Conservation (phyloP, 768 basidiomycete species). For the Podaxis mareebaensis region DNA sequence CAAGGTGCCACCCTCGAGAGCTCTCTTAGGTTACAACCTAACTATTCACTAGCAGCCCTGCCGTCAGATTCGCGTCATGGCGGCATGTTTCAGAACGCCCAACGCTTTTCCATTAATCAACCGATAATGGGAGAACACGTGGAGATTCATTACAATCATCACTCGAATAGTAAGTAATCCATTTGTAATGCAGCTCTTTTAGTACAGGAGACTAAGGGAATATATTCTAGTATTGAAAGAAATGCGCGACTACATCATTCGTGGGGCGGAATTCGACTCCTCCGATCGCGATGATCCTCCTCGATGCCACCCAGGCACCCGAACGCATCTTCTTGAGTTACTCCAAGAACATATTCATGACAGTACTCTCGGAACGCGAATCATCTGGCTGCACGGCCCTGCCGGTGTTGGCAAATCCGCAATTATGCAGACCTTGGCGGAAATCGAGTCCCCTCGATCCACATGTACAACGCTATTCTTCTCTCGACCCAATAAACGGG, state of each 20-base stretch:
- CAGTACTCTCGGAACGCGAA: not conserved
- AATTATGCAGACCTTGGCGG: constrained; percentile 2
- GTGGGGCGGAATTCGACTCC: not conserved
- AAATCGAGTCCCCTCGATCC: not conserved
- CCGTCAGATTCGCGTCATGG: too few species aligned
- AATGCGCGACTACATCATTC: not conserved
- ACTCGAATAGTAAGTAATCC: too few species aligned
- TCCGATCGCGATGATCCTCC: not conserved
- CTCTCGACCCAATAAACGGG: not conserved
- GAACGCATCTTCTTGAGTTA: not conserved
- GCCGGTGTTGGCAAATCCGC: constrained; percentile 14
- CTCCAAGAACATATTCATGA: not conserved
- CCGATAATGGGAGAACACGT: too few species aligned
- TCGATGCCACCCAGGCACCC: not conserved
- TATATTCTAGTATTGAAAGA: not conserved
- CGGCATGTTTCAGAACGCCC: too few species aligned
- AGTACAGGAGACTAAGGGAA: too few species aligned
- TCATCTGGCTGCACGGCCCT: constrained; percentile 9
- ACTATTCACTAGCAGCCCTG: too few species aligned
- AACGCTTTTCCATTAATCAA: constrained; percentile 26
- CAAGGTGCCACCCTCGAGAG: too few species aligned
- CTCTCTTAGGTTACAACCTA: too few species aligned
- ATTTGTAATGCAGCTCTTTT: too few species aligned
- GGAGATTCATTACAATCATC: too few species aligned
- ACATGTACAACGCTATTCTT: not conserved